These are phyloP conservation scores for Amanita exitialis DNA, from an alignment of 768 basidiomycete genomes.

Conservation along the genomic window DNA sequence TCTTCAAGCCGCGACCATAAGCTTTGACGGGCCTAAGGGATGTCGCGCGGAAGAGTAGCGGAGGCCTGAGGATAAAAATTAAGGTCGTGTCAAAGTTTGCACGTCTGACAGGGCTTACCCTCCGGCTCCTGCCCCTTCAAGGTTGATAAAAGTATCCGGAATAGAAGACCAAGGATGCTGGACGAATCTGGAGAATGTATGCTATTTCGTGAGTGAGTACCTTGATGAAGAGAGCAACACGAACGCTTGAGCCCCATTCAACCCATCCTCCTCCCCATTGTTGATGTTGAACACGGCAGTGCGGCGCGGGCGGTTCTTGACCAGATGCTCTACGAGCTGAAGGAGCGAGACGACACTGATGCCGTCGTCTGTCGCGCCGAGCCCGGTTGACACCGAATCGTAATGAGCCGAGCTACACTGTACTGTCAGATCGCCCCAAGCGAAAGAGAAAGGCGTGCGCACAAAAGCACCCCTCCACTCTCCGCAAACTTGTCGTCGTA, in stretches of 20 bases:
- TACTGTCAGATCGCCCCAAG: not conserved
- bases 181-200: slow-evolving; percentile 37
- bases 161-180: slow-evolving; percentile 68
- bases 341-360: slow-evolving; percentile 62
- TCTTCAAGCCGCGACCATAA: slow-evolving; percentile 22
- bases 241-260: slow-evolving; percentile 63
- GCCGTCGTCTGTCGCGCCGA: slow-evolving; percentile 71
- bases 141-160: slow-evolving; percentile 61
- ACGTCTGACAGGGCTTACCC: slow-evolving; percentile 37
- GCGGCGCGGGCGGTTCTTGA: slow-evolving; percentile 35
- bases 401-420: slow-evolving; percentile 53
- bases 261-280: slow-evolving; percentile 74
- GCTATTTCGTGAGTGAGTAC: not conserved
- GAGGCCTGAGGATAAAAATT: slow-evolving; percentile 37
- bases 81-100: not conserved
- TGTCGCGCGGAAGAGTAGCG: slow-evolving; percentile 67
- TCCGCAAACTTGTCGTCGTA: slow-evolving; percentile 23
- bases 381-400: slow-evolving; percentile 69
- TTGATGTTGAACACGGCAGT: slow-evolving; percentile 80
- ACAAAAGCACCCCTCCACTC: slow-evolving; percentile 46
- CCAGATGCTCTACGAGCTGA: slow-evolving; percentile 51
- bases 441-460: not conserved
- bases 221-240: slow-evolving; percentile 2
- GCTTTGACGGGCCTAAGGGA: slow-evolving; percentile 45
- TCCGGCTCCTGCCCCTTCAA: slow-evolving; percentile 75